Evolutionary conservation across 225 moss, liverwort and hornwort genomes (phyloP).

Genomic region (Polytrichum commune): DNA sequence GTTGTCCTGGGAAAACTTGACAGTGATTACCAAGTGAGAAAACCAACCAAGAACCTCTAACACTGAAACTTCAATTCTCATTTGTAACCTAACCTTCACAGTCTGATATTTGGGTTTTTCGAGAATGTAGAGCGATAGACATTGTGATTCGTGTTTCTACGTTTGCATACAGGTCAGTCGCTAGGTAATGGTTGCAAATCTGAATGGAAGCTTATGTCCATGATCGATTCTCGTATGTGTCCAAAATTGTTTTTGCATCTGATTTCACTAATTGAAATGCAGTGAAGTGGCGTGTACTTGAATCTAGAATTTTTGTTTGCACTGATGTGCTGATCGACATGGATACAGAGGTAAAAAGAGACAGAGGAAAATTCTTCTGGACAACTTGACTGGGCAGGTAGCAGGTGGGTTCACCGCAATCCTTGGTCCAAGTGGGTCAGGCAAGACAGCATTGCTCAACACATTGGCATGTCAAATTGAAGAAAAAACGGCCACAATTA

Average conservation of each 20-base stretch:
- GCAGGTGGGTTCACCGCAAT: slow-evolving; percentile 83
- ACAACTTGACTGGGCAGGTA: slow-evolving; percentile 71
- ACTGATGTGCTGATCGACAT: slow-evolving; percentile 1
- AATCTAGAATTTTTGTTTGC: background rate
- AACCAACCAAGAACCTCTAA: background rate
- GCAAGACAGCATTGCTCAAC: slow-evolving; percentile 77
- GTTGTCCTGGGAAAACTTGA: slow-evolving; percentile 76
- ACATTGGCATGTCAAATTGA: slow-evolving; percentile 86
- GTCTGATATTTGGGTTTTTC: background rate
- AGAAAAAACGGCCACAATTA: slow-evolving; percentile 47
- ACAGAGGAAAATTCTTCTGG: slow-evolving; percentile 54
- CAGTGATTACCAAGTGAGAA: slow-evolving; percentile 70
- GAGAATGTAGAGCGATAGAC: slow-evolving; percentile 3
- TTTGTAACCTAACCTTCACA: background rate
- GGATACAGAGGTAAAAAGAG: slow-evolving; percentile 26
- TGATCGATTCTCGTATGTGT: no score
- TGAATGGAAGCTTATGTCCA: no score
- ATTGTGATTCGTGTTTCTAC: background rate
- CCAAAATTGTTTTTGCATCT: no score
- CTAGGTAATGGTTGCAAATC: no score
- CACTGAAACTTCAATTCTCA: background rate
- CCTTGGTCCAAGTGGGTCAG: slow-evolving; percentile 88
- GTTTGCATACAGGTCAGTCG: no score
- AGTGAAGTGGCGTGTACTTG: background rate
- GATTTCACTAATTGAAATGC: no score